Conservation (phyloP, 345 rosid species). For the Moricandia moricandioides region DNA sequence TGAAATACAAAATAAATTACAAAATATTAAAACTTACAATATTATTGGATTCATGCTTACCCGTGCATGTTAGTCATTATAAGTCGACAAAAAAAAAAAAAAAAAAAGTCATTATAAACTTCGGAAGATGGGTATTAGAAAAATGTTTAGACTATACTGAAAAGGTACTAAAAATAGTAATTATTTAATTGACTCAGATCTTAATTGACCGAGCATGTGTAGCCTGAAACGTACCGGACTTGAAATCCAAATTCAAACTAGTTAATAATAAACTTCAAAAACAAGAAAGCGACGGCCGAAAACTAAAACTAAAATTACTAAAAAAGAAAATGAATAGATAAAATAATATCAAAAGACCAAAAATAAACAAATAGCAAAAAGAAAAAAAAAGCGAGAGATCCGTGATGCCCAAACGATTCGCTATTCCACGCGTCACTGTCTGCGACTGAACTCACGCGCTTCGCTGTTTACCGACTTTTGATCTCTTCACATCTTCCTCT, state of each 20-base stretch:
- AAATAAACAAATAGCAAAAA: not conserved
- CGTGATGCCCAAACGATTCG: slow-evolving; percentile 48
- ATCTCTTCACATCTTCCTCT: slow-evolving; percentile 29
- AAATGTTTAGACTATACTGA: not conserved
- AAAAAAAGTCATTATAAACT: not conserved
- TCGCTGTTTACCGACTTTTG: slow-evolving; percentile 1
- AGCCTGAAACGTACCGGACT: slow-evolving; percentile 18
- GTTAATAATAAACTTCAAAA: slow-evolving; percentile 11
- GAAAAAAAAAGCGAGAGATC: slow-evolving; percentile 31
- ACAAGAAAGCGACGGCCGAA: slow-evolving; percentile 27
- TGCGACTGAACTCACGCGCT: slow-evolving; percentile 28
- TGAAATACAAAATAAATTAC: too few relatives aligned
- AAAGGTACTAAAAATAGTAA: not conserved
- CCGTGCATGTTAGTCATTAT: too few relatives aligned
- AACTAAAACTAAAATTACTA: not conserved
- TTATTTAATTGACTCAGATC: not conserved
- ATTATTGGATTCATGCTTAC: too few relatives aligned
- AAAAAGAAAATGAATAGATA: slow-evolving; percentile 4
- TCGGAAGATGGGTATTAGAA: not conserved
- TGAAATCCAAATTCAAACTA: slow-evolving; percentile 13
- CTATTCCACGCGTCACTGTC: slow-evolving; percentile 45
- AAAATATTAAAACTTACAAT: too few relatives aligned
- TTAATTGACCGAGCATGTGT: slow-evolving; percentile 11
- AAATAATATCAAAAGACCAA: not conserved
- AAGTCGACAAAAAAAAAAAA: too few relatives aligned